Base-by-base conservation (phyloP, 805 yeast species). In the Nakazawaea molendinolei region DNA sequence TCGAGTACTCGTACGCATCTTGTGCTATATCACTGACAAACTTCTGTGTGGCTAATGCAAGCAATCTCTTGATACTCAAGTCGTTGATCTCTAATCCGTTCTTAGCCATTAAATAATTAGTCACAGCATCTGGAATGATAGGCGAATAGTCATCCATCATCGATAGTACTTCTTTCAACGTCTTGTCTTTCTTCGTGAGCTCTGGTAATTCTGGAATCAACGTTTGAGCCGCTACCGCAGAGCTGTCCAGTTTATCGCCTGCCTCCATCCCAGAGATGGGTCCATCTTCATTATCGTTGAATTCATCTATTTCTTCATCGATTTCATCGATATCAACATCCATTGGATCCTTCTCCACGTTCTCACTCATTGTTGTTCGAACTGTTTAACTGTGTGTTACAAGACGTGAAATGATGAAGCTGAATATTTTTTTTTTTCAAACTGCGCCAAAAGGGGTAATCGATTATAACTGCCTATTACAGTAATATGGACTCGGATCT, bases 131-230 rank as follows among this genome's bases (percentile, higher is more conserved):
- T 0, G 98, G 98, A 27, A 92, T 92, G 23, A 90, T 80, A 2
- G 98, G 98, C 3, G 95, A 86, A 54, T 80, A 86, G 41, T 87
- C 96, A 45, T 86, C 95, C 90, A 92, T 81, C 67, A 87, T 66
- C 23, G 80, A 82, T 20, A 92, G 65, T 23, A 92, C 79, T 48
- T 92, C 97, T 47, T 80, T 76, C 36, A 92, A 62, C 0, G 92
- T 79, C 50, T 83, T 84, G 51, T 86, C 95, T 47, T 82, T 81
- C 46, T 86, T 67, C 1, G 86, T 72, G 33, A 81, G 64, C 38
- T 78, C 86, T 0, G 87, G 86, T 5, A 79, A 55, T 27, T 69
- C 79, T 24, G 74, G 72, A 14, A 69, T 50, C 9, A 46, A 51
- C 10, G 49, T 45, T 3, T 44, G 47, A 5, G 41, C 44, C 29